Evolutionary conservation across 176 grass and related monocot species (phyloP).

Genomic region (Rhynchospora tenuis): DNA sequence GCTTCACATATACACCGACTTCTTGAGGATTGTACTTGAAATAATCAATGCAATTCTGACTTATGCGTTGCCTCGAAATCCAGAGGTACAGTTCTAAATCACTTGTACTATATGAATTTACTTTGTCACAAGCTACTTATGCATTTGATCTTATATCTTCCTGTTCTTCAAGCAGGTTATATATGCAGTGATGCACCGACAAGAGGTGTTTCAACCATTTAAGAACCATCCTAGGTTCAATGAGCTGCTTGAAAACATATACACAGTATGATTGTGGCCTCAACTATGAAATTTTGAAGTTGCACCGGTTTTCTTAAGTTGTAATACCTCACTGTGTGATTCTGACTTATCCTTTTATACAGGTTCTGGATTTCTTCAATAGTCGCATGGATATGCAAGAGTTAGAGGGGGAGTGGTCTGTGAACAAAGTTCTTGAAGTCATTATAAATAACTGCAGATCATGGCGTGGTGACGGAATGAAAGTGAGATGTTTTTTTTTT

Average conservation of each 20-base stretch:
- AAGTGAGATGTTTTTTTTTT: slow-evolving; percentile 38
- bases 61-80: slow-evolving; percentile 94
- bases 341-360: background rate
- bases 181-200: slow-evolving; percentile 96
- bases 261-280: slow-evolving; percentile 48
- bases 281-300: slow-evolving; percentile 13
- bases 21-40: slow-evolving; percentile 95
- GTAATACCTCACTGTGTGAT: slow-evolving; percentile 8
- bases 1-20: slow-evolving; percentile 97
- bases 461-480: slow-evolving; percentile 97
- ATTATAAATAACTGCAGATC: slow-evolving; percentile 86
- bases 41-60: slow-evolving; percentile 98
- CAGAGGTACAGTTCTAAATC: slow-evolving; percentile 54
- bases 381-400: slow-evolving; percentile 96
- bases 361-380: slow-evolving; percentile 99
- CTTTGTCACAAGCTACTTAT: background rate
- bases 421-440: slow-evolving; percentile 91
- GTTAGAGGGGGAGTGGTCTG: slow-evolving; percentile 89
- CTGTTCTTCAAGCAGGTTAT: slow-evolving; percentile 55
- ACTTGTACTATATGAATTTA: slow-evolving; percentile 19
- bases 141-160: background rate
- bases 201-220: slow-evolving; percentile 96
- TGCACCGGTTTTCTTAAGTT: background rate
- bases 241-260: slow-evolving; percentile 98
- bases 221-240: slow-evolving; percentile 97